Evolutionary conservation across 352 stramenopile genomes (phyloP).

Genomic region (Phytophthora palmivora): DNA sequence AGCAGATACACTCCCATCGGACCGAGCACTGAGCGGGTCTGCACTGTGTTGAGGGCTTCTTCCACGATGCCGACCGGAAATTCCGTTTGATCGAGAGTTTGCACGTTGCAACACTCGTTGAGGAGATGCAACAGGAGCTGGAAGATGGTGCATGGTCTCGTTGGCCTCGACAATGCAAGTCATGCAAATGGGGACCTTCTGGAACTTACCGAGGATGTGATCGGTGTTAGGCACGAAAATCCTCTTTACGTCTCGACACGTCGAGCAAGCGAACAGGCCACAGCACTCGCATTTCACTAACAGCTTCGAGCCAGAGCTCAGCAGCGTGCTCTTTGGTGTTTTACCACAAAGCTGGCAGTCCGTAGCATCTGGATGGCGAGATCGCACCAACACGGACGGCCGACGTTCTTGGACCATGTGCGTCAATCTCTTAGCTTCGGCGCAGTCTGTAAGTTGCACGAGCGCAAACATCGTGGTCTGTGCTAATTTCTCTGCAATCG

Average conservation of each 20-base stretch:
- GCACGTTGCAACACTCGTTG: background rate
- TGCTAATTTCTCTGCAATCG: slow-evolving; percentile 41
- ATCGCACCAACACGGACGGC: slow-evolving; percentile 41
- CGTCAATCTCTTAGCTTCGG: slow-evolving; percentile 57
- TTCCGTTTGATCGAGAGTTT: slow-evolving; percentile 23
- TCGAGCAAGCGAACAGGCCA: slow-evolving; percentile 55
- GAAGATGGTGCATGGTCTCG: slow-evolving; percentile 17
- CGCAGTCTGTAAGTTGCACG: slow-evolving; percentile 53
- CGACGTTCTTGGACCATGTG: slow-evolving; percentile 48
- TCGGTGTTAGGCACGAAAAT: slow-evolving; percentile 54
- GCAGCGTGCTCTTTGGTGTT: slow-evolving; percentile 42
- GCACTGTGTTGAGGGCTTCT: slow-evolving; percentile 17
- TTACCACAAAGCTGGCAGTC: slow-evolving; percentile 53
- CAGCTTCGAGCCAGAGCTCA: slow-evolving; percentile 41
- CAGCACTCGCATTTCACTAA: slow-evolving; percentile 58
- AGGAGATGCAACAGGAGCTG: background rate
- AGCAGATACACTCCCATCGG: slow-evolving; percentile 22
- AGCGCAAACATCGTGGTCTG: slow-evolving; percentile 48
- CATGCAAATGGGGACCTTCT: slow-evolving; percentile 51
- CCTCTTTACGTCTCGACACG: slow-evolving; percentile 50
- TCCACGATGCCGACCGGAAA: slow-evolving; percentile 9
- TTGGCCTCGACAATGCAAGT: slow-evolving; percentile 54
- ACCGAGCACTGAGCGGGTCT: slow-evolving; percentile 20
- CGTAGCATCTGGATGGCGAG: slow-evolving; percentile 27
- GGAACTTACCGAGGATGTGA: slow-evolving; percentile 48